Evolutionary conservation across 352 stramenopile genomes (phyloP).

Genomic region (Pythium phragmitis): DNA sequence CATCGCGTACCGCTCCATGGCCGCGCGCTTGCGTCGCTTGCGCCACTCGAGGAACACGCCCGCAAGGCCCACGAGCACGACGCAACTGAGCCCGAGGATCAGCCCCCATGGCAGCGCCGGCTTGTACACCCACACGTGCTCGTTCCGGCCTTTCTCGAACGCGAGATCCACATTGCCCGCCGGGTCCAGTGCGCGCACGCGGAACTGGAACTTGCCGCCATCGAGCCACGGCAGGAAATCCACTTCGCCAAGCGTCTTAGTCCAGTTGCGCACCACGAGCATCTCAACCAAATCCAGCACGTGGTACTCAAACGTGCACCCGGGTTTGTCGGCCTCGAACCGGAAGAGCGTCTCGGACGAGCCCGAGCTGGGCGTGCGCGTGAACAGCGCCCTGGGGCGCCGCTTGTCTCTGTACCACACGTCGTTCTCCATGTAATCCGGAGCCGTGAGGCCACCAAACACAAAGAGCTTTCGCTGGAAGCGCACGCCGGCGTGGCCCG

Average conservation of each 20-base stretch:
- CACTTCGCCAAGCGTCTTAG: slow-evolving; percentile 41
- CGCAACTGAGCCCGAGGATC: slow-evolving; percentile 80
- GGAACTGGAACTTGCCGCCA: slow-evolving; percentile 90
- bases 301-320: slow-evolving; percentile 93
- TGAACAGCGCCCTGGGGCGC: slow-evolving; percentile 55
- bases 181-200: slow-evolving; percentile 86
- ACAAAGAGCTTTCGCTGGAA: slow-evolving; percentile 81
- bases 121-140: slow-evolving; percentile 92
- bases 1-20: slow-evolving; percentile 94
- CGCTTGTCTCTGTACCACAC: slow-evolving; percentile 83
- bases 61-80: slow-evolving; percentile 74
- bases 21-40: slow-evolving; percentile 86
- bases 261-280: slow-evolving; percentile 84
- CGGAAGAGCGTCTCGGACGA: slow-evolving; percentile 80
- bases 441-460: slow-evolving; percentile 62
- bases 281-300: slow-evolving; percentile 83
- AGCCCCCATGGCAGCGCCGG: slow-evolving; percentile 88
- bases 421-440: slow-evolving; percentile 78
- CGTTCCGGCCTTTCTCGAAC: slow-evolving; percentile 85
- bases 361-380: slow-evolving; percentile 39
- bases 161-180: slow-evolving; percentile 90
- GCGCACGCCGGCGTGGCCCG: slow-evolving; percentile 58
- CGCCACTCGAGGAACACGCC: slow-evolving; percentile 90
- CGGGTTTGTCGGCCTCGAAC: slow-evolving; percentile 87
- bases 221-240: slow-evolving; percentile 55